Evolutionary conservation across 192 early-diverging fungal species (phyloP).

Genomic region (Gigaspora rosea): DNA sequence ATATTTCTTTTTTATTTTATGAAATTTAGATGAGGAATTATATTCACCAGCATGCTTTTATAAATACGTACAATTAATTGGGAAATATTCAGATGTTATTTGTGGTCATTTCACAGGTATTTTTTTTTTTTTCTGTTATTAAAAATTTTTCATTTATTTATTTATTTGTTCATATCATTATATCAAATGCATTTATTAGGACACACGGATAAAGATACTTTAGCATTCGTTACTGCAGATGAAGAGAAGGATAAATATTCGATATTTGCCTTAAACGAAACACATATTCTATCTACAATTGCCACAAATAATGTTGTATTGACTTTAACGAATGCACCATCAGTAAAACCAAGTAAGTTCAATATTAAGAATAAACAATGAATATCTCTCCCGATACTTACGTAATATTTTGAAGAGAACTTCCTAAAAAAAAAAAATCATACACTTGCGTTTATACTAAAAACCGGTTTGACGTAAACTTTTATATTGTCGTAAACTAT

Average conservation of each 20-base stretch:
- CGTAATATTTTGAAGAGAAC: no score
- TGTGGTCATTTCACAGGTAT: constrained; percentile 46
- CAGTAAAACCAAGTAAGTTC: constrained; percentile 38
- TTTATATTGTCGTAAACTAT: no score
- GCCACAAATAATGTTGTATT: constrained; percentile 6
- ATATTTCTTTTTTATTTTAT: constrained; percentile 32
- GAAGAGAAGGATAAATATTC: constrained; percentile 24
- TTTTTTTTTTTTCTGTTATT: neutral
- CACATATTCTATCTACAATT: constrained; percentile 20
- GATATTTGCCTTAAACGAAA: constrained; percentile 12
- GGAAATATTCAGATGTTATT: constrained; percentile 39
- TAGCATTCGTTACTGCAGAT: constrained; percentile 27
- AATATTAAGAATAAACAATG: no score
- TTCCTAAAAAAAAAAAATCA: no score
- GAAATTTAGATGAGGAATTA: constrained; percentile 35
- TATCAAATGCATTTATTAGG: neutral
- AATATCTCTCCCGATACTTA: no score
- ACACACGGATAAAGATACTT: constrained; percentile 20
- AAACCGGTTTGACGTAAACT: no score
- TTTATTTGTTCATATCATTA: neutral
- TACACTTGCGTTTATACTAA: no score
- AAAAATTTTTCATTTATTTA: neutral
- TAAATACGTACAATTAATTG: constrained; percentile 37
- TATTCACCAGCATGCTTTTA: constrained; percentile 36
- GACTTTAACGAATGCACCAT: constrained; percentile 36